Conservation (phyloP, 305 asterid species). For the Solanum chacoense region DNA sequence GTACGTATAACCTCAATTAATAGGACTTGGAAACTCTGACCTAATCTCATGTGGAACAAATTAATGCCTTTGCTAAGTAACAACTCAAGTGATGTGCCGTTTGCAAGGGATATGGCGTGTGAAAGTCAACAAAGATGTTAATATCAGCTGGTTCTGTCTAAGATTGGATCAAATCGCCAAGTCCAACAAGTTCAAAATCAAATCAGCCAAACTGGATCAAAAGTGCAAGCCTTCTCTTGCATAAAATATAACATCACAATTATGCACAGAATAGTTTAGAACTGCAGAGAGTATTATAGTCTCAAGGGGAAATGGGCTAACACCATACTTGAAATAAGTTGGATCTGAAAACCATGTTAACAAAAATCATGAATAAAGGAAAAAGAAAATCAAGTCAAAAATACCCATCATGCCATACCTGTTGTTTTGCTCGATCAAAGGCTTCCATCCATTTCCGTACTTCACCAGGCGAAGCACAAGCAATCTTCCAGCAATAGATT, state of each 20-base stretch:
- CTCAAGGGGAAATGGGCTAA: background rate
- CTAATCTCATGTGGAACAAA: background rate
- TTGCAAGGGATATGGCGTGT: background rate
- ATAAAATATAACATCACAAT: background rate
- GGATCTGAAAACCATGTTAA: background rate
- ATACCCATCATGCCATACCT: conserved; percentile 30
- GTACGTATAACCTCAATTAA: background rate
- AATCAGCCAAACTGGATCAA: background rate
- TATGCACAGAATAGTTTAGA: background rate
- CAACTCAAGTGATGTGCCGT: background rate
- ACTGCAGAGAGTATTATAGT: background rate
- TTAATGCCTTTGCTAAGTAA: background rate
- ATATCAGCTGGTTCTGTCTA: background rate
- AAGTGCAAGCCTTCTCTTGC: background rate
- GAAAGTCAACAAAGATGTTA: background rate
- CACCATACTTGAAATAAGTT: background rate
- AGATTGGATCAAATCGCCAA: background rate
- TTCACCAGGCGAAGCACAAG: conserved; percentile 84
- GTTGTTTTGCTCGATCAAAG: conserved; percentile 92
- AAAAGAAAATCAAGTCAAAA: background rate
- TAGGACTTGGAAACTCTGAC: background rate
- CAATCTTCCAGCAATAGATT: conserved; percentile 66
- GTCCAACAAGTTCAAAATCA: background rate
- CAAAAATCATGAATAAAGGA: background rate
- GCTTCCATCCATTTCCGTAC: conserved; percentile 94